Base-by-base conservation (phyloP, 2,329 filamentous ascomycete species). In the Gaeumannomyces sp. region DNA sequence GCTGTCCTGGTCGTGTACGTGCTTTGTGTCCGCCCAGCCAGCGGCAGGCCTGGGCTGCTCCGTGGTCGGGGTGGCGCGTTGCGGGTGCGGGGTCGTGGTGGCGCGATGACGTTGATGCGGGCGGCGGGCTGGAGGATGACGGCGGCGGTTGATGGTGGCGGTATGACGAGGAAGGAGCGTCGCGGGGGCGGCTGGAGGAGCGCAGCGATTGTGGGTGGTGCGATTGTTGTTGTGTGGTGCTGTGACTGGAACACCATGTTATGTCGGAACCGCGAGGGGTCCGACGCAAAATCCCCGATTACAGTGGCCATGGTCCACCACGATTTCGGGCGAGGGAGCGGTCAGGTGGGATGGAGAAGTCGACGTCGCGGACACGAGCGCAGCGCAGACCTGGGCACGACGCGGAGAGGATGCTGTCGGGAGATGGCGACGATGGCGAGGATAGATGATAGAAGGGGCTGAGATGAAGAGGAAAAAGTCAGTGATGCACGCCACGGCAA, bases 211-310 rank as follows among this genome's bases (percentile, higher is more conserved):
- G 78, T 65, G 79, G 72, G 66, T 79, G 79, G 69, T 81, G 79
- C 69, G 81, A 80, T 68, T 79, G 79, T 68, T 78, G 79, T 68
- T 75, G 69, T 13, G 65, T n/a, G 76, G 68, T 80, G 71, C 62
- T 78, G 77, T 59, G 81, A 76, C 65, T 78, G 76, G 66, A 79
- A 77, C 80, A 92, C 89, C 83, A 88, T 90, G 79, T 83, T 86
- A 80, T 87, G 63, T 33, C 56, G 85, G 78, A 89, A 89, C 78
- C 87, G 85, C 72, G 85, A 83, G 71, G 88, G 82, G 78, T 92
- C 88, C 76, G 90, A 85, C 78, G 88, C 86, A 80, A 88, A 88
- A 81, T 94, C 91, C 76, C 84, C 84, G 71, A 88, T 83, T 77
- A 88, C 76, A 77, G 85, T 81, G 73, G 85, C 86, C 86, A 89